Percentiles rank a stretch among this genome's conserved stretches.
Conservation (phyloP, 1,139 yeast genomes). For the Yamadazyma sp. region DNA sequence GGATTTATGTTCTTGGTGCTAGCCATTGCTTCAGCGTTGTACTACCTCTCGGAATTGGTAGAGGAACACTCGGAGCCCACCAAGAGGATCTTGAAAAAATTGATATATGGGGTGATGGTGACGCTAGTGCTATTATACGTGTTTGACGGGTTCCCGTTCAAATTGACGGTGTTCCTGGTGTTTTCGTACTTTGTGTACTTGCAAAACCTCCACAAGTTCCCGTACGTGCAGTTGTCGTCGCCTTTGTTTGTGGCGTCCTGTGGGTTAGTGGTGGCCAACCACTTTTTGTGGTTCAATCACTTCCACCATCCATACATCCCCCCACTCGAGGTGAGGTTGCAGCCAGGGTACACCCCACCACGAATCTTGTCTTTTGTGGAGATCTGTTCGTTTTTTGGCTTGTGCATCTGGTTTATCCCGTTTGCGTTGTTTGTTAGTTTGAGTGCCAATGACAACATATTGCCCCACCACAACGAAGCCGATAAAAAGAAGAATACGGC, state of each 20-base stretch:
- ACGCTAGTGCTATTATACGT: conserved; percentile 57
- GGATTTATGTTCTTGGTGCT: conserved; percentile 71
- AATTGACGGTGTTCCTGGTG: conserved; percentile 63
- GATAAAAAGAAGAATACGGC: conserved; percentile 34
- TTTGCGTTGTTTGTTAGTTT: conserved; percentile 88
- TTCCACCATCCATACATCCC: conserved; percentile 71
- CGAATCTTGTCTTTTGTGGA: conserved; percentile 81
- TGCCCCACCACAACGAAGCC: conserved; percentile 60
- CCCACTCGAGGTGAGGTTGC: conserved; percentile 54
- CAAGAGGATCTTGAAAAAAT: conserved; percentile 59
- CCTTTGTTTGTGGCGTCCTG: conserved; percentile 74
- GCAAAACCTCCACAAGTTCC: conserved; percentile 78
- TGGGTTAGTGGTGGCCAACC: conserved; percentile 72
- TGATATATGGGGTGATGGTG: conserved; percentile 60
- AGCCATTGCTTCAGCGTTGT: conserved; percentile 79
- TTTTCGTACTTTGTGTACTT: conserved; percentile 70
- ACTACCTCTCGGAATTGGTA: conserved; percentile 86
- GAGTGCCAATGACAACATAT: conserved; percentile 86
- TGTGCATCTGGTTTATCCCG: conserved; percentile 93
- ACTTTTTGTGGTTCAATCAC: conserved; percentile 85
- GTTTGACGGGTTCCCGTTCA: conserved; percentile 78
- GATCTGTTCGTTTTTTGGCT: conserved; percentile 90
- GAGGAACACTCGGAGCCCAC: conserved; percentile 93
- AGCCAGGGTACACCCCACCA: conserved; percentile 62
- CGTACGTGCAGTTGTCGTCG: conserved; percentile 74